Evolutionary conservation across 176 grass and related monocot species (phyloP), one percentile per base, ranked within the genome.

Genomic region (Avena sativa): DNA sequence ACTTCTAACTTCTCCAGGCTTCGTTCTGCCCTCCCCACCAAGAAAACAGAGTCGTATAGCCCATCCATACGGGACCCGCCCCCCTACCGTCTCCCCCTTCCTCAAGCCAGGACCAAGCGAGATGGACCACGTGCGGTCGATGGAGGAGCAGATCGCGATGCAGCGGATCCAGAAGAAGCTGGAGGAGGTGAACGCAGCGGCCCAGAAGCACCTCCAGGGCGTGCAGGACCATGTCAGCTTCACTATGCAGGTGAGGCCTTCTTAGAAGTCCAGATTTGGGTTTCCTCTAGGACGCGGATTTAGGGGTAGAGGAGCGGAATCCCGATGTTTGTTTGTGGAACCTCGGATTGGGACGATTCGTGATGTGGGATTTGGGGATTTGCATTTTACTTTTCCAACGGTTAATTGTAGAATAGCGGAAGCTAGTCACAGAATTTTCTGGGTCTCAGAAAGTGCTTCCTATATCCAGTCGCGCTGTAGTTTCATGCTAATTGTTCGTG

Each of bases 141-240:
- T 94, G 71, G 96, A 96, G 83, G 93, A 98, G 79, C 76, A 61
- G 67, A 69, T 98, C 8, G 90, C 91, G 28, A 82, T 87, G 25
- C 93, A 96, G 12, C 82, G 92, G 75, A 87, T 98, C 67, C 88
- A 76, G 59, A 90, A 81, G 85, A 98, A 94, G 87, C 87, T 98
- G n/a, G 89, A 94, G 47, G 93, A 96, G 79, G 96, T 98, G 28
- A 98, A 96, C 79, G 56, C 71, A 16, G 87, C 90, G 14, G 93
- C 92, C 50, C 82, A 98, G 87, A 61, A 83, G 71, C 92, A 96
- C 25, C 96, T 98, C 79, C 78, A 83, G 65, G 78, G 62, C 81
- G 85, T 98, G 81, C 96, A 96, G 87, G 96, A 98, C 85, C 93
- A 98, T 60, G 93, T 96, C 83, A 98, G 96, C 86, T 98, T 98